Evolutionary conservation across 805 yeast species (phyloP).

Genomic region (Candida ulmi): DNA sequence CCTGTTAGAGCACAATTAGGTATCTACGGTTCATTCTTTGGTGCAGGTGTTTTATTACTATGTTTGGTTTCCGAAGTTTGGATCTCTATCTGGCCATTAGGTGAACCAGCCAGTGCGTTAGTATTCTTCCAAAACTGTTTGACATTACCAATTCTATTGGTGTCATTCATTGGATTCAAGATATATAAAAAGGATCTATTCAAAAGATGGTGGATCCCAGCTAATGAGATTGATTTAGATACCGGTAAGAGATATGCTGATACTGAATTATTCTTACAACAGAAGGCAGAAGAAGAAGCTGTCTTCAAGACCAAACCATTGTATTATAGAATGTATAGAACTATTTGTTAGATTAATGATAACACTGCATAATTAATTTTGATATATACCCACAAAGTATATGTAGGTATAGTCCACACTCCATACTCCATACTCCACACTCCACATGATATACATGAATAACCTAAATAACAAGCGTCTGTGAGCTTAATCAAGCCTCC

Average conservation of each 20-base stretch:
- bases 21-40: slow-evolving; percentile 58
- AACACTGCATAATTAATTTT: not conserved
- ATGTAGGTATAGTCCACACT: too few species aligned
- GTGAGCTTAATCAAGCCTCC: too few species aligned
- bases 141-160: slow-evolving; percentile 31
- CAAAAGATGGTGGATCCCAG: slow-evolving; percentile 34
- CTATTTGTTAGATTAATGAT: slow-evolving; percentile 36
- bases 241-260: slow-evolving; percentile 64
- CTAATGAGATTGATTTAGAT: slow-evolving; percentile 50
- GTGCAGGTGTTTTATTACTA: slow-evolving; percentile 47
- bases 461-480: too few species aligned
- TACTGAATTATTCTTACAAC: slow-evolving; percentile 48
- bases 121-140: slow-evolving; percentile 36
- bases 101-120: slow-evolving; percentile 22
- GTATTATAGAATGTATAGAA: slow-evolving; percentile 42
- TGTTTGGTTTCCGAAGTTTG: slow-evolving; percentile 76
- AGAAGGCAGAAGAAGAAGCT: slow-evolving; percentile 49
- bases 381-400: too few species aligned
- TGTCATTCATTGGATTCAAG: slow-evolving; percentile 26
- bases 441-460: too few species aligned
- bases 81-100: slow-evolving; percentile 71
- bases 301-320: slow-evolving; percentile 38
- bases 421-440: too few species aligned
- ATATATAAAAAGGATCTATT: slow-evolving; percentile 32
- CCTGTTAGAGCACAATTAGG: slow-evolving; percentile 65